Conservation (phyloP, 1,284 basidiomycete genomes). For the Pisolithus thermaeus region DNA sequence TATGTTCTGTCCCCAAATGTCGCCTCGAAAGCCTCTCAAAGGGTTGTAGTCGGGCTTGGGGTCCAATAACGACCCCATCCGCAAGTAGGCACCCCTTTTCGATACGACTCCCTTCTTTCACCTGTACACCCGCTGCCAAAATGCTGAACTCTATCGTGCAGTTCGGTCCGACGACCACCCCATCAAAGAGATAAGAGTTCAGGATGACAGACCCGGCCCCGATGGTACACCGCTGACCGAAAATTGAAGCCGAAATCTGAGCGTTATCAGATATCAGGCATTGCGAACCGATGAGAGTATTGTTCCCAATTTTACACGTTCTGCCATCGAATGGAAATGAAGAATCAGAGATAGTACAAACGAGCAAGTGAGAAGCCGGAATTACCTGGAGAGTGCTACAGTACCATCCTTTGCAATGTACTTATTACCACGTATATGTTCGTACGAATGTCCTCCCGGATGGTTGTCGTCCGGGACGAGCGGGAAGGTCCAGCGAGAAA, state of each 20-base stretch:
- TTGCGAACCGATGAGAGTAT: constrained; percentile 75
- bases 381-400: constrained; percentile 69
- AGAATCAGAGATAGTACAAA: neutral
- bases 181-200: constrained; percentile 81
- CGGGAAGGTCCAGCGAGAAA: constrained; percentile 91
- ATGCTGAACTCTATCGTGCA: constrained; percentile 76
- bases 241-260: constrained; percentile 63
- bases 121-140: constrained; percentile 67
- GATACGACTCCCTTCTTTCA: constrained; percentile 63
- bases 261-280: constrained; percentile 62
- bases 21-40: constrained; percentile 68
- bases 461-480: constrained; percentile 92
- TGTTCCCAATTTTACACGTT: constrained; percentile 78
- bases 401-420: constrained; percentile 78
- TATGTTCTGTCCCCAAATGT: constrained; percentile 28
- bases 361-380: neutral
- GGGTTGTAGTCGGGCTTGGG: constrained; percentile 59
- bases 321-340: constrained; percentile 26
- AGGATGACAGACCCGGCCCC: constrained; percentile 58
- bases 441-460: constrained; percentile 75
- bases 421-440: constrained; percentile 79
- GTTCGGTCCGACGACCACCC: constrained; percentile 70
- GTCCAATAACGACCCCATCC: constrained; percentile 75
- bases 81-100: constrained; percentile 73
- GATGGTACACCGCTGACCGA: constrained; percentile 71